Base-by-base conservation (phyloP, 805 yeast species). In the Ogataea ramenticola region DNA sequence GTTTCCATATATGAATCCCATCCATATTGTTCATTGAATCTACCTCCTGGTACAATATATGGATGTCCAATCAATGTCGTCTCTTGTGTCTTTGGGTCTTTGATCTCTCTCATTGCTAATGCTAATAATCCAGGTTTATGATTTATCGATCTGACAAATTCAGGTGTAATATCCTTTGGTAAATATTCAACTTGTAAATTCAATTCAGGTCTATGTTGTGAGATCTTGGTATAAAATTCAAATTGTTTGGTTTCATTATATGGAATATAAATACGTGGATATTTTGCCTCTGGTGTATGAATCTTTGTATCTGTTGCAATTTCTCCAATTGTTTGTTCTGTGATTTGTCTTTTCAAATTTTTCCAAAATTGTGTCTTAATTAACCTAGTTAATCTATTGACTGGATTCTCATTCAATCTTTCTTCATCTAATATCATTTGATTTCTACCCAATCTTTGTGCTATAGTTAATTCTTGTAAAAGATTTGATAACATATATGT, bases 1-100 rank as follows among this genome's bases (percentile, higher is more conserved):
- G 93, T 77, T 58, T 83, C 89, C 83, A 93, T 86, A 58, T 93
- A 91, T 2, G 96, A 88, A 62, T 91, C 99, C 99, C 99, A 91
- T 15, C 98, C 99, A 57, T 93, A 91, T 46, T 89, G 74, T 65
- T 91, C 99, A 66, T 93, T 93, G 65, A 91, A 91, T 50, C 99
- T 71, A 20, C 99, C 98, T 16, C 99, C 99, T 1, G 99, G 99
- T 21, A 91, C 98, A 16, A 87, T 85, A 62, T 91, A 91, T 0
- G 96, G 96, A 55, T 75, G 80, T 19, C 89, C 87, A 34, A 74
- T 68, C 39, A 83, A 53, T 14, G 5, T 14, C 16, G 57, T 59
- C 35, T 76, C 75, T 45, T 79, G 76, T 1, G 73, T 64, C 3
- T 66, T 55, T 8, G 83, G 79, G 50, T 80, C 79, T 44, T 60